Evolutionary conservation across 768 basidiomycete genomes (phyloP), one percentile per base, ranked within the genome.

Genomic region (Polyporus arcularius): DNA sequence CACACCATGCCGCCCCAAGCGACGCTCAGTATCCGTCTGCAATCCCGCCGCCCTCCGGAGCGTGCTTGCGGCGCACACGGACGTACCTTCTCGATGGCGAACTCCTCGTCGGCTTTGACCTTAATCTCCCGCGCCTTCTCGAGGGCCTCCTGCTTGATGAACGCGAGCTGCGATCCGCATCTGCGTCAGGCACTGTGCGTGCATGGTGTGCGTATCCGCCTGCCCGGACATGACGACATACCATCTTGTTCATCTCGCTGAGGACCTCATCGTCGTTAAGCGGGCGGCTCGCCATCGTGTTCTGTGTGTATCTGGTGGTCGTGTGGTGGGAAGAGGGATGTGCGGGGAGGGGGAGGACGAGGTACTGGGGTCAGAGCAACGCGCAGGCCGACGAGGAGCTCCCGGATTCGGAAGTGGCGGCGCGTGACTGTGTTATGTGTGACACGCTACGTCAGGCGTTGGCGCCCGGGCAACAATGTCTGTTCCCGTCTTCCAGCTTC

Each of bases 161-260:
- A 98, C 55, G 94, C 89, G 49, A 96, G 93, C 96, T 96, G 73
- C 35, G 64, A 15, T 32, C 6, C 35, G 59, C 42, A 65, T 62
- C 18, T 18, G 41, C 47, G 43, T 57, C 47, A 46, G 42, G 47
- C 45, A 52, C 42, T 14, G 15, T 45, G 15, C 42, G 21, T 21
- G 9, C 16, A 6, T 6, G 9, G 45, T 31, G 35, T 32, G 58
- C 43, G 28, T 55, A 28, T 30, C 42, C 43, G 62, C 48, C 58
- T 55, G 54, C 15, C 31, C 51, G 35, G 14, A 46, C 51, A 60
- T 41, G 39, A 42, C 35, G 39, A 54, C 82, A 55, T 57, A 95
- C 96, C 96, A 98, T 98, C 86, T 98, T 98, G 80, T 94, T 96
- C 92, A 98, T 94, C 82, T 98, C 96, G 70, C 79, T 90, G 69